Evolutionary conservation across 352 stramenopile genomes (phyloP), one percentile per base, ranked within the genome.

Genomic region (Globisporangium lucens): DNA sequence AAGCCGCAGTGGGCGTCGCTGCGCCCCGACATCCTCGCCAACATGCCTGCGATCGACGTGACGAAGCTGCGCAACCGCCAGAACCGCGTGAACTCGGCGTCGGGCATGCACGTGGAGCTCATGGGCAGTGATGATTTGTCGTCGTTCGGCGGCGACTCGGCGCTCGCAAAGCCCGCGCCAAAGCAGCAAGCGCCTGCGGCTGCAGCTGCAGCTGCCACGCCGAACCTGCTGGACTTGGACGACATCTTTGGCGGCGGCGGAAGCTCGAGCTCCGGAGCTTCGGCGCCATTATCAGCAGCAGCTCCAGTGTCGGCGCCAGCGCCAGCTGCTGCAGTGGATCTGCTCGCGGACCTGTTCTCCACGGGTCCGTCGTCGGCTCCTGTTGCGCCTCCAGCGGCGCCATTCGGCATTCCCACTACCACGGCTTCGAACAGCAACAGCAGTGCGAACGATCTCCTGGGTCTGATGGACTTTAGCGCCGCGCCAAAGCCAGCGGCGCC

Each of bases 301-400:
- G 22, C 57, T 4, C 61, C 61, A 58, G 55, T 75, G 9, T 59
- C 68, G 33, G 47, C 74, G 3, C 53, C 76, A 29, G 33, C 79
- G 0, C 55, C 64, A n/a, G 61, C 59, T 36, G 72, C 75, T 15
- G 66, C 78, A 7, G 79, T 97, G 12, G 97, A 99, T 73, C 77
- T 99, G 55, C 85, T 99, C 13, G 89, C 94, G 0, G 97, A 99
- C 69, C 96, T 99, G 69, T 98, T 98, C 71, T 89, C 91, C 1
- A 84, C 78, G 10, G 72, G 78, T 17, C 72, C 79, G 43, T n/a
- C 69, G 3, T 49, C 78, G 47, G 29, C 43, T 27, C 51, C 68
- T 24, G 56, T 55, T 3, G 56, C 77, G 8, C 43, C 69, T 24
- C 74, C 74, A 7, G 47, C 70, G 46, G 58, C 70, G 43, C 75